phyloP scores from a whole-genome alignment of 768 basidiomycete genomes.

The Mycena metata region DNA sequence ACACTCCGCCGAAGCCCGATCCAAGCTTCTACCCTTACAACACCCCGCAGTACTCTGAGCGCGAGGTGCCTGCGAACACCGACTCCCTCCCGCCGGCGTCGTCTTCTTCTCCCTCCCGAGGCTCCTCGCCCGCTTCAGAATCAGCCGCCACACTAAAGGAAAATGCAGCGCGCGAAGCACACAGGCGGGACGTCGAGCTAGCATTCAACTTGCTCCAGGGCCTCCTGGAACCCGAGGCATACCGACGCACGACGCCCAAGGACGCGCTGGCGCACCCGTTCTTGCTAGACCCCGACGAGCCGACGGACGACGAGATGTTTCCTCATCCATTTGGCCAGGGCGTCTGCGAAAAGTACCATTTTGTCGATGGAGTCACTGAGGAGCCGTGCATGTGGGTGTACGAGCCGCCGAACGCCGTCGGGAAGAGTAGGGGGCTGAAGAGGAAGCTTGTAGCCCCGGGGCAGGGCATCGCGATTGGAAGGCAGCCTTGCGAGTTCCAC shows the following conservation, averaged over 20 bases:
- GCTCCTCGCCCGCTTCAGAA: conserved; percentile 37
- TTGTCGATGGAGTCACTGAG: conserved; percentile 68
- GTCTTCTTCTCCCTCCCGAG: conserved; percentile 41
- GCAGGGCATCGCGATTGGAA: conserved; percentile 72
- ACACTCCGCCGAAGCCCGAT: conserved; percentile 64
- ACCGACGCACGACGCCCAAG: conserved; percentile 81
- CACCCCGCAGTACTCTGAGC: conserved; percentile 44
- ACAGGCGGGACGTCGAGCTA: conserved; percentile 62
- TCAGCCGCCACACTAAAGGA: conserved; percentile 34
- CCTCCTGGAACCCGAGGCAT: conserved; percentile 83
- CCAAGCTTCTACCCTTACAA: conserved; percentile 70
- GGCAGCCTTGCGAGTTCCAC: conserved; percentile 75
- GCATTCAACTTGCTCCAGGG: conserved; percentile 84
- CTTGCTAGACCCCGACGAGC: conserved; percentile 61
- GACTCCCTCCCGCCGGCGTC: conserved; percentile 53
- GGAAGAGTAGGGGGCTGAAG: not conserved
- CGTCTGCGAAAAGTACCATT: conserved; percentile 73
- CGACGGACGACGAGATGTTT: conserved; percentile 74
- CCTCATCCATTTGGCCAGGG: conserved; percentile 81
- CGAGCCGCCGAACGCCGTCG: conserved; percentile 9
- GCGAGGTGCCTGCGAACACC: conserved; percentile 37
- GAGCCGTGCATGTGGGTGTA: conserved; percentile 64
- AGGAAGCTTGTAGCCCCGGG: conserved; percentile 49
- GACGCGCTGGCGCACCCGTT: conserved; percentile 86
- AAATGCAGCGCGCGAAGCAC: conserved; percentile 19